Evolutionary conservation across 306 rosid species (phyloP).

Genomic region (Ormosia semicastrata): DNA sequence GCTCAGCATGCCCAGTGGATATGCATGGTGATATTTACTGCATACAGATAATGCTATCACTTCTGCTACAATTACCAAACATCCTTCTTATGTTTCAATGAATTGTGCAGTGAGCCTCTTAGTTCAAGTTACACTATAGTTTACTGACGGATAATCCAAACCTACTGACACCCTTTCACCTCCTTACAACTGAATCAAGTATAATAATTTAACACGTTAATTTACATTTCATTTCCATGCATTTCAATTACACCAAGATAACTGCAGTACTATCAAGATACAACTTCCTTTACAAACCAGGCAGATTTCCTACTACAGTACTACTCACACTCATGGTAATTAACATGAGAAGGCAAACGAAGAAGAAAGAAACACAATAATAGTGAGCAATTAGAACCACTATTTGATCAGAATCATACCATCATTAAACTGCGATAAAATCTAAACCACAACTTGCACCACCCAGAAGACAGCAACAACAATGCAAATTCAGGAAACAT

Average conservation of each 20-base stretch:
- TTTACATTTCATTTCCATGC: conserved; percentile 23
- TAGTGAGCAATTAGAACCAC: neutral
- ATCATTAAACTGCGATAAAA: conserved; percentile 19
- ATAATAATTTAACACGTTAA: conserved; percentile 6
- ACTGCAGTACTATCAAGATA: conserved; percentile 16
- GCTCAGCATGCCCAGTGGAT: neutral
- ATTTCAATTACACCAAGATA: neutral
- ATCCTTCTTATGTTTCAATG: neutral
- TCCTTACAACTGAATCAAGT: neutral
- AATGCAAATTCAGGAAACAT: neutral
- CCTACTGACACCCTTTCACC: neutral
- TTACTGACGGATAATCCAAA: neutral
- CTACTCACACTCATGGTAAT: neutral
- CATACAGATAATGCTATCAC: neutral
- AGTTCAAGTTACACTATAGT: neutral
- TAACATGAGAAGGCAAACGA: neutral
- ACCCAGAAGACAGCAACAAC: conserved; percentile 19
- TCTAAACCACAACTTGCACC: conserved; percentile 22
- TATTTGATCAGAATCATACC: conserved; percentile 18
- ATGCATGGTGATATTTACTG: neutral
- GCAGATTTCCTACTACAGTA: neutral
- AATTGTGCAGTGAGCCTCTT: neutral
- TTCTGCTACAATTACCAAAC: neutral
- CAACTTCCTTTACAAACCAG: conserved; percentile 24
- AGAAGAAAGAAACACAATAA: neutral